phyloP scores from a whole-genome alignment of 2,329 filamentous ascomycete genomes.

The Neofusicoccum umdonicola region DNA sequence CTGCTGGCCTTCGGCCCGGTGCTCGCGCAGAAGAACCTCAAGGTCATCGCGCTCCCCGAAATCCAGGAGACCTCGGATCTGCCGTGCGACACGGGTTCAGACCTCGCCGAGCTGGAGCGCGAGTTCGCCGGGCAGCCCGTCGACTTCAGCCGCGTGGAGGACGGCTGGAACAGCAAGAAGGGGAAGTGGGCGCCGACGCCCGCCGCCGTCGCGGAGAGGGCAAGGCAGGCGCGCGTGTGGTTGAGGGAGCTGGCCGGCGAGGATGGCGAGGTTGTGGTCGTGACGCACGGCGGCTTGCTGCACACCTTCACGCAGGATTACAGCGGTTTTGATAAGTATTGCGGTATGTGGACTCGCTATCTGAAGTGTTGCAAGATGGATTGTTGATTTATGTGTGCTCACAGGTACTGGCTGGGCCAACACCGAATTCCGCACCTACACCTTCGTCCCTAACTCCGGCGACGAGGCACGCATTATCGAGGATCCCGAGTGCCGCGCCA shows the following conservation, averaged over 20 bases:
- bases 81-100: constrained; percentile 72
- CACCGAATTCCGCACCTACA: constrained; percentile 68
- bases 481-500: constrained; percentile 29
- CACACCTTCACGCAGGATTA: constrained; percentile 86
- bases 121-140: constrained; percentile 63
- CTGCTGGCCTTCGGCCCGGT: constrained; percentile 62
- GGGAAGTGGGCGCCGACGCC: constrained; percentile 33
- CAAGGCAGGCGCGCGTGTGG: constrained; percentile 59
- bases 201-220: constrained; percentile 58
- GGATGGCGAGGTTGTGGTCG: constrained; percentile 69
- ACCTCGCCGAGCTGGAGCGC: constrained; percentile 50
- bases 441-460: constrained; percentile 51
- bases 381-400: background rate
- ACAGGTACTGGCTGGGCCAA: constrained; percentile 72
- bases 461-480: constrained; percentile 33
- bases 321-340: constrained; percentile 54
- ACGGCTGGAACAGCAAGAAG: constrained; percentile 67
- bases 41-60: constrained; percentile 67
- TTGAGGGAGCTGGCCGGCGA: constrained; percentile 43
- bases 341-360: constrained; percentile 32
- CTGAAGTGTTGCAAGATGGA: background rate
- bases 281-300: constrained; percentile 79
- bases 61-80: constrained; percentile 72
- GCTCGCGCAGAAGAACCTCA: constrained; percentile 33
- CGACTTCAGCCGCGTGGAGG: constrained; percentile 59